phyloP scores from a whole-genome alignment of 2,329 filamentous ascomycete genomes.

The Rasamsonia emersonii region DNA sequence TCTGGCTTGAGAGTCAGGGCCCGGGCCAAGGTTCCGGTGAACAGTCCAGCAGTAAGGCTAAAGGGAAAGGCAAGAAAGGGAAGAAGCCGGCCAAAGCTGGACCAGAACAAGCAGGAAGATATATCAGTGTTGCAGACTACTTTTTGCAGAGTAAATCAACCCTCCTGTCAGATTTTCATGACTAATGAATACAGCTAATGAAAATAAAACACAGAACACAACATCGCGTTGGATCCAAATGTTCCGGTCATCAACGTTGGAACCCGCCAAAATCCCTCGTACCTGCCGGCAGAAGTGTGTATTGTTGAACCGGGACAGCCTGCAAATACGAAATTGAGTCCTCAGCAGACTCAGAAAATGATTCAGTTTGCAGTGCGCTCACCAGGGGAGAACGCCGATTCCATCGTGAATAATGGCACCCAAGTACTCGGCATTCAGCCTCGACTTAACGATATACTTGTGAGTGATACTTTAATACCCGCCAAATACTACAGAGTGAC shows the following conservation, averaged over 20 bases:
- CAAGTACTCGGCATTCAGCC: slow-evolving; percentile 49
- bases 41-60: slow-evolving; percentile 43
- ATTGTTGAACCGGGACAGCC: slow-evolving; percentile 54
- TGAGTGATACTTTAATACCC: slow-evolving; percentile 16
- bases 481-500: background rate
- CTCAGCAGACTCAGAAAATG: slow-evolving; percentile 56
- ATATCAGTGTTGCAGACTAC: slow-evolving; percentile 14
- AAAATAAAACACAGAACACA: slow-evolving; percentile 20
- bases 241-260: slow-evolving; percentile 59
- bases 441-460: slow-evolving; percentile 35
- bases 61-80: slow-evolving; percentile 19
- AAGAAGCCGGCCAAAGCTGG: slow-evolving; percentile 6
- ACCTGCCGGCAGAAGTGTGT: slow-evolving; percentile 57
- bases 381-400: slow-evolving; percentile 56
- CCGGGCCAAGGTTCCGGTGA: slow-evolving; percentile 54
- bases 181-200: background rate
- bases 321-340: slow-evolving; percentile 47
- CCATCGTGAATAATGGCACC: slow-evolving; percentile 38
- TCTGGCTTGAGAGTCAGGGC: slow-evolving; percentile 39
- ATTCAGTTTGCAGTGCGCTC: slow-evolving; percentile 59
- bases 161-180: background rate
- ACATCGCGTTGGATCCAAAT: slow-evolving; percentile 24
- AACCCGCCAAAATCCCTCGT: slow-evolving; percentile 45
- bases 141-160: slow-evolving; percentile 13
- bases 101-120: slow-evolving; percentile 5